Base-by-base conservation (phyloP, 495 filamentous ascomycete genomes). In the Emericellopsis terricola region DNA sequence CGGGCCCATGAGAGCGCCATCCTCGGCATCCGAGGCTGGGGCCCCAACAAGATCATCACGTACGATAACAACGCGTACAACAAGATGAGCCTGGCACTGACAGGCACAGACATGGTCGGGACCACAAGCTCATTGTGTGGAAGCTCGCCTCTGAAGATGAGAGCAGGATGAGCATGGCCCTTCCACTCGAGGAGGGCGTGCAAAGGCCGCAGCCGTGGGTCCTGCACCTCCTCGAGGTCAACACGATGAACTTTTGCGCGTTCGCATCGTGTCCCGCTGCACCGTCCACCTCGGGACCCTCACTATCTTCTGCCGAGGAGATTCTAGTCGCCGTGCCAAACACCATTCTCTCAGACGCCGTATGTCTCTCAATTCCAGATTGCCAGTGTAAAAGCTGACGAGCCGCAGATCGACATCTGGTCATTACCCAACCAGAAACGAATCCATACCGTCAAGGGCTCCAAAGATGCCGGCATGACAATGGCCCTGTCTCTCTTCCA, bases 221-320 rank as follows among this genome's bases (percentile, higher is more conserved):
- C 3, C 55, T 94, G 21, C 71, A 91, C 60, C 69, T 80, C 20
- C 52, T 97, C 4, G 59, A 78, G 19, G 81, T 96, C 27, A 94
- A 94, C 49, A 81, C 89, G 11, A 67, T 96, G 51, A 97, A 94
- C 52, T 97, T 96, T 48, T 97, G 89, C 43, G 72, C 81, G 1
- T 97, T 97, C 49, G 69, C 79, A 3, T 69, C 72, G 38, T 78
- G 71, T 41, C 42, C 48, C 18, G 46, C n/a, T n/a, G n/a, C n/a
- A n/a, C n/a, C n/a, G n/a, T n/a, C n/a, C n/a, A n/a, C n/a, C n/a
- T n/a, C n/a, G n/a, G n/a, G n/a, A n/a, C n/a, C n/a, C n/a, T n/a
- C n/a, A n/a, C n/a, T n/a, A n/a, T n/a, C n/a, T n/a, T n/a, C n/a
- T n/a, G n/a, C 36, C 18, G 47, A 46, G 21, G 62, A 62, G 33